Conservation (phyloP, 2,329 filamentous ascomycete species). For the Anisogramma anomala region DNA sequence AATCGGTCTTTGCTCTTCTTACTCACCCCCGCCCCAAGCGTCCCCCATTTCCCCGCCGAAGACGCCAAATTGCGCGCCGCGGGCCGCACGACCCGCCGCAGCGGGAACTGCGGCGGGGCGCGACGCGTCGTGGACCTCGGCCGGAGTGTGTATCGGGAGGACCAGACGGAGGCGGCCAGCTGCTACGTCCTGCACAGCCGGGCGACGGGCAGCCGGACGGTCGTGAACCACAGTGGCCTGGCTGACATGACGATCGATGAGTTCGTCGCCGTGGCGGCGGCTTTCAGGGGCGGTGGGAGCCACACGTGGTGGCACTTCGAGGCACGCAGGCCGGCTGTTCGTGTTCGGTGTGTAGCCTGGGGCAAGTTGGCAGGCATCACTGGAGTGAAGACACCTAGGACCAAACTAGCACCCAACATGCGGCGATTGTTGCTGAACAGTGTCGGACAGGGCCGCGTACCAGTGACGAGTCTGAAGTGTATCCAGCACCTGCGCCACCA, state of each 20-base stretch:
- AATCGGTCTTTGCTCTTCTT: no score
- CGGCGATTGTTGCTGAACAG: constrained; percentile 3
- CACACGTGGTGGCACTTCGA: constrained; percentile 62
- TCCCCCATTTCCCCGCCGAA: constrained; percentile 55
- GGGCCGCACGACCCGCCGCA: constrained; percentile 45
- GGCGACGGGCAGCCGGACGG: constrained; percentile 49
- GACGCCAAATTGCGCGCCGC: constrained; percentile 63
- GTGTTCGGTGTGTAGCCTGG: neutral
- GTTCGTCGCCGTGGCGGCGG: constrained; percentile 36
- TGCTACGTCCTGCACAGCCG: constrained; percentile 58
- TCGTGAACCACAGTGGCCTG: constrained; percentile 58
- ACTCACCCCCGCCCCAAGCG: constrained; percentile 30
- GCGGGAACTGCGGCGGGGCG: constrained; percentile 65
- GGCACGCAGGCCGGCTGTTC: constrained; percentile 28
- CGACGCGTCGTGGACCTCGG: constrained; percentile 42
- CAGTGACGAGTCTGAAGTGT: constrained; percentile 47
- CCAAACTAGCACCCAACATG: no score
- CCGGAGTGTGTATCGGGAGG: constrained; percentile 48
- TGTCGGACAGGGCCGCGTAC: constrained; percentile 47
- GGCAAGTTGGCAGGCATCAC: neutral
- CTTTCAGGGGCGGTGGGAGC: constrained; percentile 23
- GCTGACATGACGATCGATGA: constrained; percentile 55
- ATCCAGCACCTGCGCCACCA: constrained; percentile 41
- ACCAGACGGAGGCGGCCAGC: constrained; percentile 45
- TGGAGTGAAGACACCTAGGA: no score